These are phyloP conservation scores for Exophiala aquamarina DNA, from an alignment of 2,329 filamentous ascomycete species.

Conservation along the genomic window DNA sequence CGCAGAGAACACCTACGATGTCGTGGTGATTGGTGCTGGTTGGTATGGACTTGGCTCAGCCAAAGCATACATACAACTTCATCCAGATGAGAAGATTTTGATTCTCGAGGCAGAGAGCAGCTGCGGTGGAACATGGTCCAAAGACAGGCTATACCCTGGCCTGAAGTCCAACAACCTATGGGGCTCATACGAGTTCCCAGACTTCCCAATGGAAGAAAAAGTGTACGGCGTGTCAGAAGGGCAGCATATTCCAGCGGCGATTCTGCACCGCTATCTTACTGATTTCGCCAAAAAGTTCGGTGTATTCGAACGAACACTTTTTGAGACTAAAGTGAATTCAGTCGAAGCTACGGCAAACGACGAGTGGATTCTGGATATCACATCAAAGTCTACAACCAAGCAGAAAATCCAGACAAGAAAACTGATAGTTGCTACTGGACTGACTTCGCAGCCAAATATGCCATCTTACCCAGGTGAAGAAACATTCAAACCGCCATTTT, in stretches of 20 bases:
- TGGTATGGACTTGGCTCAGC: conserved; percentile 58
- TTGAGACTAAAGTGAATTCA: conserved; percentile 51
- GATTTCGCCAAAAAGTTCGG: conserved; percentile 56
- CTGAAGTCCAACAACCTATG: conserved; percentile 72
- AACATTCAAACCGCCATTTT: conserved; percentile 51
- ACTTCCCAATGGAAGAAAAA: conserved; percentile 65
- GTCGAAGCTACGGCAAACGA: conserved; percentile 45
- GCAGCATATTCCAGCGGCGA: conserved; percentile 59
- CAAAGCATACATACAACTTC: conserved; percentile 59
- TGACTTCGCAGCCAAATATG: conserved; percentile 58
- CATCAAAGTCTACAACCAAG: conserved; percentile 15
- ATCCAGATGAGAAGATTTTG: conserved; percentile 56
- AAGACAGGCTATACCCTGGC: conserved; percentile 62
- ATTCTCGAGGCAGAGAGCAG: conserved; percentile 59
- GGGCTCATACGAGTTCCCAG: conserved; percentile 70
- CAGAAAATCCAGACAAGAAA: conserved; percentile 39
- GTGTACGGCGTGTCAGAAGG: conserved; percentile 49
- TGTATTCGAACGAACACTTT: conserved; percentile 48
- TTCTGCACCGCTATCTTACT: conserved; percentile 57
- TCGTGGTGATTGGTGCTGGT: conserved; percentile 50
- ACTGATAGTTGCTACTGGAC: conserved; percentile 61
- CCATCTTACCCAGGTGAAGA: conserved; percentile 52
- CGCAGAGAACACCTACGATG: conserved; percentile 26
- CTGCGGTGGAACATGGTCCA: conserved; percentile 69
- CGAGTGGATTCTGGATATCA: conserved; percentile 35